Percentiles rank a stretch among this genome's conserved stretches.
These are phyloP conservation scores for Mycena polygramma DNA, from an alignment of 768 basidiomycete genomes.

Conservation along the genomic window DNA sequence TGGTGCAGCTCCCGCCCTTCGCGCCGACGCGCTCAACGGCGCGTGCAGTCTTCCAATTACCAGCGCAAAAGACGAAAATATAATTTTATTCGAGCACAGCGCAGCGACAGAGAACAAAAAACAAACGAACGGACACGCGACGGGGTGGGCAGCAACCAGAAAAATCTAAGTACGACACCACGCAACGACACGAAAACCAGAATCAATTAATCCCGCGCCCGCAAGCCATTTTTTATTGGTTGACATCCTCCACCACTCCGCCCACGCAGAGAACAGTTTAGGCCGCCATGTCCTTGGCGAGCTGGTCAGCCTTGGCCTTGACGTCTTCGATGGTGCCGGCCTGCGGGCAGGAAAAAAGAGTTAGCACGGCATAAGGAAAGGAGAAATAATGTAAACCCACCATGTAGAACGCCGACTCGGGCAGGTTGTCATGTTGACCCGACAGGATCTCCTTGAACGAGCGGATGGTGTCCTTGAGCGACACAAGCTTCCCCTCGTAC, in stretches of 20 bases:
- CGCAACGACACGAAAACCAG: neutral
- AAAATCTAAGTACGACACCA: conserved; percentile 23
- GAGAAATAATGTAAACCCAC: conserved; percentile 48
- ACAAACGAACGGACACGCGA: conserved; percentile 17
- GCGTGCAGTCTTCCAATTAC: too few relatives aligned
- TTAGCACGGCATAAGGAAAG: neutral
- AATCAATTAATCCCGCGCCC: conserved; percentile 9
- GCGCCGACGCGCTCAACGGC: too few relatives aligned
- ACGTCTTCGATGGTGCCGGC: conserved; percentile 97
- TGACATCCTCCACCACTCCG: conserved; percentile 14
- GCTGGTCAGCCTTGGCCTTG: conserved; percentile 96
- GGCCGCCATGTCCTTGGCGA: conserved; percentile 92
- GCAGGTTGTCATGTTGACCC: conserved; percentile 88
- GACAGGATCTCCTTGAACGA: conserved; percentile 99
- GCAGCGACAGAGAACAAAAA: conserved; percentile 2
- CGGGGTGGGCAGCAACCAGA: neutral
- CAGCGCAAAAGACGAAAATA: neutral
- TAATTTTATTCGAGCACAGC: conserved; percentile 19
- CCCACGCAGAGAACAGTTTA: conserved; percentile 42
- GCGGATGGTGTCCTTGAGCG: conserved; percentile 95
- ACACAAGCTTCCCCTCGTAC: conserved; percentile 97
- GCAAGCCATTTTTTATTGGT: conserved; percentile 14
- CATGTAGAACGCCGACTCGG: conserved; percentile 99
- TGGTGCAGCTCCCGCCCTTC: too few relatives aligned
- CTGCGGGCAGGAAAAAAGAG: conserved; percentile 42